These are phyloP conservation scores for Zygosaccharomyces sapae DNA, from an alignment of 1,139 yeast genomes.

Conservation along the genomic window DNA sequence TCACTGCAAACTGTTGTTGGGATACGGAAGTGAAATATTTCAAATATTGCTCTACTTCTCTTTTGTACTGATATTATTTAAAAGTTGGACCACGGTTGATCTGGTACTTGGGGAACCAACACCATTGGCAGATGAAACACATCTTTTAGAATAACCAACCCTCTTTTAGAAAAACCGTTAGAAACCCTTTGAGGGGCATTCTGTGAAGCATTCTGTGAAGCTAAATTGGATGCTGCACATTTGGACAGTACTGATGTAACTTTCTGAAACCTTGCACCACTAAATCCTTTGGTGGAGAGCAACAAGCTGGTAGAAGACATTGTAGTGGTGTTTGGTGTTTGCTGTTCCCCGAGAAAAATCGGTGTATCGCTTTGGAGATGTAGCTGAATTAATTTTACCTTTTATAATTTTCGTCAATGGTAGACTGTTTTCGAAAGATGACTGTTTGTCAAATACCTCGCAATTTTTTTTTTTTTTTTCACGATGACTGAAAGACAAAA, in stretches of 20 bases:
- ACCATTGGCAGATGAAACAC: slow-evolving; percentile 25
- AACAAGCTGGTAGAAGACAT: slow-evolving; percentile 30
- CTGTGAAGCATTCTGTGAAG: slow-evolving; percentile 6
- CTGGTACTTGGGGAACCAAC: slow-evolving; percentile 48
- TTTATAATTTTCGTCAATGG: slow-evolving; percentile 1
- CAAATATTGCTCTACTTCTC: slow-evolving; percentile 96
- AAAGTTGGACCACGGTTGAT: slow-evolving; percentile 89
- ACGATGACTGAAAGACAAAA: slow-evolving; percentile 3
- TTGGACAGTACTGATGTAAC: slow-evolving; percentile 19
- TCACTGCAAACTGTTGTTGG: slow-evolving; percentile 95
- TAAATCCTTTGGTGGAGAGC: slow-evolving; percentile 25
- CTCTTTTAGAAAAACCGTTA: slow-evolving; percentile 16
- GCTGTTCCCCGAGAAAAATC: not conserved
- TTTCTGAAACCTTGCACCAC: slow-evolving; percentile 20
- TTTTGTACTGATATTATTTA: slow-evolving; percentile 95
- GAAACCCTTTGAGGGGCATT: slow-evolving; percentile 1
- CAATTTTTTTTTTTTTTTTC: slow-evolving; percentile 5
- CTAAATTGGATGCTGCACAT: slow-evolving; percentile 9
- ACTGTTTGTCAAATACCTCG: slow-evolving; percentile 4
- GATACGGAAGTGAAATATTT: slow-evolving; percentile 94
- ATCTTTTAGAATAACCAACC: slow-evolving; percentile 30
- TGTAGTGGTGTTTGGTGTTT: not conserved
- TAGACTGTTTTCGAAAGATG: not conserved
- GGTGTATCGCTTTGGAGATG: not conserved
- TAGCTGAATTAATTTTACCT: not conserved